These are phyloP conservation scores for Talaromyces sp. DNA, from an alignment of 2,329 filamentous ascomycete species.

Conservation along the genomic window DNA sequence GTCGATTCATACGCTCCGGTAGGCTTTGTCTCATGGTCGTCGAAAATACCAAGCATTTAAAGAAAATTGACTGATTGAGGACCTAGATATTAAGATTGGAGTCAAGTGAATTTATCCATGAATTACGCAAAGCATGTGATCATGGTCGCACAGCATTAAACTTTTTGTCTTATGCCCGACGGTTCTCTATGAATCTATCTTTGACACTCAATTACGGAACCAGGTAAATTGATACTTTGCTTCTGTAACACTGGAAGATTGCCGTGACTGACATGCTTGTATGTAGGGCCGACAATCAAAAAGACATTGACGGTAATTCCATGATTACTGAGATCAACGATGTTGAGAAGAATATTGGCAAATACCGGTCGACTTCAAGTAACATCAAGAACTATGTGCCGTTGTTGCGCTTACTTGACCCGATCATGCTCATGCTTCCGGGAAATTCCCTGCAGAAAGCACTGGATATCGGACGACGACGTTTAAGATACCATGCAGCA, in stretches of 20 bases:
- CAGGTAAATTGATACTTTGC: not conserved
- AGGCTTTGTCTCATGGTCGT: not conserved
- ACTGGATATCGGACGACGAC: constrained; percentile 13
- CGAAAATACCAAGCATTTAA: not conserved
- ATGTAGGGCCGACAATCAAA: constrained; percentile 10
- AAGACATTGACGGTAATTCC: constrained; percentile 12
- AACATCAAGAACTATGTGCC: constrained; percentile 20
- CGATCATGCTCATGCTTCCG: constrained; percentile 8
- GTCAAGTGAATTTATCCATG: constrained; percentile 17
- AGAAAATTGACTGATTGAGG: not conserved
- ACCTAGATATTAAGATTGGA: constrained; percentile 14
- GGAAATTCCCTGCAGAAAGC: constrained; percentile 14
- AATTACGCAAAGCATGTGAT: constrained; percentile 12
- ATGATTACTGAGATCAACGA: constrained; percentile 17
- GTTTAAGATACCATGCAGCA: constrained; percentile 10
- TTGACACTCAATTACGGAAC: constrained; percentile 18
- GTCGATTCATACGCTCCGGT: constrained; percentile 19
- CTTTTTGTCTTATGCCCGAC: constrained; percentile 14
- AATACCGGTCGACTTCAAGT: constrained; percentile 18
- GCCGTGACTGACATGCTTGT: too few species aligned
- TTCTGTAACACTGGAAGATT: too few species aligned
- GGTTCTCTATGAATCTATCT: constrained; percentile 15
- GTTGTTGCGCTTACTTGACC: constrained; percentile 16
- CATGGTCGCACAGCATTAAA: constrained; percentile 6
- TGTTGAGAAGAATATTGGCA: constrained; percentile 18